Conservation (phyloP, 768 basidiomycete genomes). For the Suillus subaureus region DNA sequence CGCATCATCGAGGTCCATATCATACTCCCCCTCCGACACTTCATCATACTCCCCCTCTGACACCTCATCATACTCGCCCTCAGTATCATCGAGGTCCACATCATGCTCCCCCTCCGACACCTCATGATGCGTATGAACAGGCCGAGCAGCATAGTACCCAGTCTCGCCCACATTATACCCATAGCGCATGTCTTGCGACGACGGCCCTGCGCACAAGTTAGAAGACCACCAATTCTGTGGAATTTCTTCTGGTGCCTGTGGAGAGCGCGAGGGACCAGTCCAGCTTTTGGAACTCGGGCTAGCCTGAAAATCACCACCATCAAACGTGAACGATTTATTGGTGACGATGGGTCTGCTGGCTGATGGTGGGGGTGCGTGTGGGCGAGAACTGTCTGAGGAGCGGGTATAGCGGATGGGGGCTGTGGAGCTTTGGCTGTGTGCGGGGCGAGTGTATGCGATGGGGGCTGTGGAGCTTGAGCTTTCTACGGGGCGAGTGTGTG, state of each 20-base stretch:
- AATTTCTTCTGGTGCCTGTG: constrained; percentile 31
- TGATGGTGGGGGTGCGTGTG: constrained; percentile 18
- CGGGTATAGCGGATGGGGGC: constrained; percentile 15
- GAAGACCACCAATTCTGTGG: constrained; percentile 34
- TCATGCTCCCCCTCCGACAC: constrained; percentile 32
- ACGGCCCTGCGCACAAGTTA: constrained; percentile 26
- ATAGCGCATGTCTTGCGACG: constrained; percentile 34
- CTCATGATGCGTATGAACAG: constrained; percentile 31
- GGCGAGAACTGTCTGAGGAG: constrained; percentile 15
- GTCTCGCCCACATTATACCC: constrained; percentile 22
- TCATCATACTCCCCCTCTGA: constrained; percentile 31
- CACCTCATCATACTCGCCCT: constrained; percentile 34
- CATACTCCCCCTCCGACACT: constrained; percentile 30
- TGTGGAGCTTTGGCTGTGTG: constrained; percentile 4
- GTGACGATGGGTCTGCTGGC: constrained; percentile 34
- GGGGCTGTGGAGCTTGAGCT: neutral
- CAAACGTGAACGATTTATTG: constrained; percentile 25
- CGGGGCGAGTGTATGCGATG: neutral
- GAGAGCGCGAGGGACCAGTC: constrained; percentile 27
- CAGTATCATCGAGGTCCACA: constrained; percentile 34
- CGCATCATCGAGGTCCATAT: constrained; percentile 34
- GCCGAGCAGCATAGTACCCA: constrained; percentile 14
- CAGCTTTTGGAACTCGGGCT: constrained; percentile 24
- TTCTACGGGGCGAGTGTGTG: neutral
- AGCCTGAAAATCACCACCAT: constrained; percentile 28